Base-by-base conservation (phyloP, 192 early-diverging fungal species). In the Coemansia furcata region DNA sequence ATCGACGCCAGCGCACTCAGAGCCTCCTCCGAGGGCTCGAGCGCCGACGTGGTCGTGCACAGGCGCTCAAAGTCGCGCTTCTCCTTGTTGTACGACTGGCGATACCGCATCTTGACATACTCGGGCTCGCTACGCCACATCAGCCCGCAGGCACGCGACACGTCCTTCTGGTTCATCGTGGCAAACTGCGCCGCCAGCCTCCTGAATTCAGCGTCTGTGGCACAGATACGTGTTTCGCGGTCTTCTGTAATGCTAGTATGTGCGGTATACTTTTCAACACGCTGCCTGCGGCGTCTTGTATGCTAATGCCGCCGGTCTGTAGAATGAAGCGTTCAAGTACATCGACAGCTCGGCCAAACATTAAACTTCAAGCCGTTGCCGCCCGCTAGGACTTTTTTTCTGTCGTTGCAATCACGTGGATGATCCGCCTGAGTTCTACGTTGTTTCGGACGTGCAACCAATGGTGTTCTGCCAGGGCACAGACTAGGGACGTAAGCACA, bases 61-160 rank as follows among this genome's bases (percentile, higher is more conserved):
- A 81, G 68, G 26, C 79, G 79, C 79, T 81, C 79, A 74, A 83
- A 78, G 63, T 83, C 75, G 69, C 74, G 74, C 72, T 83, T 83
- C 66, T 83, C 80, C 61, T 78, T 76, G 69, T 75, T 83, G 80
- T 83, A 83, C 9, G 74, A 78, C 72, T 82, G 74, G 69, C 80
- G 80, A 72, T 86, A 86, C 70, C 83, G 76, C 69, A 78, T 59
- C 69, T 81, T 84, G 67, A 86, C 85, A 38, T 70, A 58, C 67
- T 84, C 75, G 39, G 76, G 69, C 72, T 84, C 85, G 66, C 73
- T 76, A 29, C 77, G 72, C 85, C 85, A 86, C 85, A 86, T 84
- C 62, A 84, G 67, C 19, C 78, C 77, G 59, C 80, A 77, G 9
- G 74, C 83, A 47, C 83, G 83, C 33, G 85, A 86, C 46, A 86